A percentile compares a stretch with the other conserved stretches of the same genome.
Conservation (phyloP, 208 protist genomes). For the Leishmania major region DNA sequence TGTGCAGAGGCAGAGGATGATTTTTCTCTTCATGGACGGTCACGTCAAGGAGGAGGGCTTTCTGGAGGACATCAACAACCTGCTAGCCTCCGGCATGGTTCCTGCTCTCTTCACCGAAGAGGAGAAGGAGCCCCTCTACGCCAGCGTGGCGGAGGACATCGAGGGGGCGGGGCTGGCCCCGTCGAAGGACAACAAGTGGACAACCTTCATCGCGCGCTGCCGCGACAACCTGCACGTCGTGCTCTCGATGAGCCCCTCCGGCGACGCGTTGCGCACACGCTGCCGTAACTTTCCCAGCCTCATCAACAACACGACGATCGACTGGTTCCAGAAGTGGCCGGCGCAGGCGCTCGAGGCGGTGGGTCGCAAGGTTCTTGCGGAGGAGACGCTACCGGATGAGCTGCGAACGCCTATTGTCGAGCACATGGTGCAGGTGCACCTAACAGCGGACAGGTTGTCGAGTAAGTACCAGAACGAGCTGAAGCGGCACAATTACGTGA, state of each 20-base stretch:
- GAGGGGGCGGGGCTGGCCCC: conserved; percentile 75
- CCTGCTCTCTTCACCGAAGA: conserved; percentile 98
- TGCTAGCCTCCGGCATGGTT: conserved; percentile 98
- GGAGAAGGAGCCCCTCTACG: conserved; percentile 97
- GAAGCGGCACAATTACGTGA: conserved; percentile 98
- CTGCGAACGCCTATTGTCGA: conserved; percentile 84
- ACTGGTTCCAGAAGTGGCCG: conserved; percentile 99
- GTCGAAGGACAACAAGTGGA: conserved; percentile 98
- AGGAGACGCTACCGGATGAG: conserved; percentile 92
- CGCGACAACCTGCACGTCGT: conserved; percentile 98
- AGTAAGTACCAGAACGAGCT: conserved; percentile 90
- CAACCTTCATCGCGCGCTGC: conserved; percentile 97
- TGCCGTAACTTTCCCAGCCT: conserved; percentile 98
- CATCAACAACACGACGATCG: conserved; percentile 99
- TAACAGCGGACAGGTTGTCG: conserved; percentile 88
- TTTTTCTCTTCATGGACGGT: conserved; percentile 99
- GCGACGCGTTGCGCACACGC: conserved; percentile 94
- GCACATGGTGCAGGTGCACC: conserved; percentile 98
- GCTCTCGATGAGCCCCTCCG: conserved; percentile 98
- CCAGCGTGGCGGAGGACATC: conserved; percentile 91
- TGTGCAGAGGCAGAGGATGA: conserved; percentile 91
- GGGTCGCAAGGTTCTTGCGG: conserved; percentile 78
- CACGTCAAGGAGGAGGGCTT: conserved; percentile 99
- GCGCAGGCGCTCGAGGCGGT: conserved; percentile 96
- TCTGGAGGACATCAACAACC: conserved; percentile 99